Percentiles rank a stretch among this genome's conserved stretches.
Conservation (phyloP, 2,329 filamentous ascomycete species). For the Alternaria tenuissima region DNA sequence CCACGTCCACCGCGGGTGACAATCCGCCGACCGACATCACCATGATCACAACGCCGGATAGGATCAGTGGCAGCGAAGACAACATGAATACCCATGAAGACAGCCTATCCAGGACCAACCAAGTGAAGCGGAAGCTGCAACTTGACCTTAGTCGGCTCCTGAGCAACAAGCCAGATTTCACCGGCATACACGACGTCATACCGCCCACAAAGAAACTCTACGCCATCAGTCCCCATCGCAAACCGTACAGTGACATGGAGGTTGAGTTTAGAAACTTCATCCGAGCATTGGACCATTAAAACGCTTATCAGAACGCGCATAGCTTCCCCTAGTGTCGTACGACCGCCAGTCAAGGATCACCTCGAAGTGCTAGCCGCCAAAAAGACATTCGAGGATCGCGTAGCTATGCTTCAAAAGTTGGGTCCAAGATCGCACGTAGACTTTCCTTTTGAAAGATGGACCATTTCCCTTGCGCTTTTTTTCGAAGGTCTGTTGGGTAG, state of each 20-base stretch:
- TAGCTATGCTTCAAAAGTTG: constrained; percentile 1
- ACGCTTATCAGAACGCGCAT: not conserved
- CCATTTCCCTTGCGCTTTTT: constrained; percentile 5
- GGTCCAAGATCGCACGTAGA: not conserved
- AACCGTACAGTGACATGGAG: constrained; percentile 2
- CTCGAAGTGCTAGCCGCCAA: not conserved
- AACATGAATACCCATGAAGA: too few species aligned
- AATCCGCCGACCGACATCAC: too few species aligned
- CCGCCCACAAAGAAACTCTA: not conserved
- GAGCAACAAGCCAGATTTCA: constrained; percentile 1
- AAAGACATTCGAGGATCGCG: constrained; percentile 1
- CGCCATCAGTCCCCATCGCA: not conserved
- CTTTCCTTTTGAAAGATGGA: constrained; percentile 1
- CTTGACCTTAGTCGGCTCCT: constrained; percentile 2
- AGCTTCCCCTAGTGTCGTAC: not conserved
- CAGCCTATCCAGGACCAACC: too few species aligned
- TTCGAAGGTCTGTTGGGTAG: constrained; percentile 9
- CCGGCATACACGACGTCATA: constrained; percentile 4
- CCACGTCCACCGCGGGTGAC: too few species aligned
- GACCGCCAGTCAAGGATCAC: not conserved
- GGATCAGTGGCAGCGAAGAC: too few species aligned
- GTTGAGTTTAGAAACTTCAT: not conserved
- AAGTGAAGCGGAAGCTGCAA: constrained; percentile 2
- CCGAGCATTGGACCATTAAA: constrained; percentile 6
- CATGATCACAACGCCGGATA: too few species aligned